Evolutionary conservation across 768 basidiomycete genomes (phyloP).

Genomic region (Boletales sp.): DNA sequence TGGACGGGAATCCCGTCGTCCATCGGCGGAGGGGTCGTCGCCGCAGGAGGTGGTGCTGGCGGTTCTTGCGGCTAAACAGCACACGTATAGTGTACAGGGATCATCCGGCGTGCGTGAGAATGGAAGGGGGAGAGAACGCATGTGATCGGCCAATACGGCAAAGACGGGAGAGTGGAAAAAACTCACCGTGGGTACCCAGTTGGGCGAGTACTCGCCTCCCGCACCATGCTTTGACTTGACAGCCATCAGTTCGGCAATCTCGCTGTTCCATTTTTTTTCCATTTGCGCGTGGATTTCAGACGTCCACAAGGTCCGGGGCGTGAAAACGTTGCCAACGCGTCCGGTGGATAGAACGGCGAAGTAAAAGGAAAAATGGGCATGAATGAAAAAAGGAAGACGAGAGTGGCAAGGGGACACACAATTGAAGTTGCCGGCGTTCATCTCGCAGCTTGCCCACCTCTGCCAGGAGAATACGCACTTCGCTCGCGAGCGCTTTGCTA

Average conservation of each 20-base stretch:
- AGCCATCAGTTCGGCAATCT: conserved; percentile 81
- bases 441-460: conserved; percentile 61
- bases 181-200: conserved; percentile 65
- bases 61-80: conserved; percentile 31
- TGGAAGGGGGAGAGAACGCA: no score
- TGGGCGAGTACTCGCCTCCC: conserved; percentile 73
- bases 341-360: not conserved
- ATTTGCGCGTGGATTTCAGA: not conserved
- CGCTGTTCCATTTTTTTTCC: conserved; percentile 39
- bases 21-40: conserved; percentile 43
- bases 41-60: conserved; percentile 34
- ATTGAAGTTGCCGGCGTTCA: conserved; percentile 54
- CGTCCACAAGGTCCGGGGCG: not conserved
- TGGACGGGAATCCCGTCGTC: conserved; percentile 45
- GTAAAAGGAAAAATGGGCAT: not conserved
- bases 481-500: conserved; percentile 58
- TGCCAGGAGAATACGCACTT: conserved; percentile 58
- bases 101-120: not conserved
- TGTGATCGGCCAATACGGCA: not conserved
- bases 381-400: not conserved
- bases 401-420: conserved; percentile 35
- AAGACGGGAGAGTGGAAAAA: not conserved
- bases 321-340: not conserved
- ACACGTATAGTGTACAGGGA: no score
- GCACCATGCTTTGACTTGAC: conserved; percentile 80